Evolutionary conservation across 2,329 filamentous ascomycete genomes (phyloP).

Genomic region (Aspergillus sp.): DNA sequence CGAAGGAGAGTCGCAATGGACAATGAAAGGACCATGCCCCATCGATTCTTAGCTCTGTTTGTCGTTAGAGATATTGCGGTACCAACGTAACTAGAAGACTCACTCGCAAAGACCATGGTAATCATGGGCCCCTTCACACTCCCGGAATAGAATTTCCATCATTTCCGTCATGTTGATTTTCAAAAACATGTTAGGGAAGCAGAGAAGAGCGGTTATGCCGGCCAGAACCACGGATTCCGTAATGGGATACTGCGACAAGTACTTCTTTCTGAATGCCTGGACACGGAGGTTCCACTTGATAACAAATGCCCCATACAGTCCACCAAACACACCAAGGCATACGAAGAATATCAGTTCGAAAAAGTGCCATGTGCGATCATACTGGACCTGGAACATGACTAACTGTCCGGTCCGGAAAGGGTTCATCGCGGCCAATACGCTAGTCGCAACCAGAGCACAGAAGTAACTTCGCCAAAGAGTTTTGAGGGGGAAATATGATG

Average conservation of each 20-base stretch:
- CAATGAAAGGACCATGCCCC: slow-evolving; percentile 71
- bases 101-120: slow-evolving; percentile 85
- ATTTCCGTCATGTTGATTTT: slow-evolving; percentile 98
- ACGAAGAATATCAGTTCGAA: slow-evolving; percentile 94
- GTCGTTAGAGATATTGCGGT: slow-evolving; percentile 13
- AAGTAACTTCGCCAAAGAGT: slow-evolving; percentile 98
- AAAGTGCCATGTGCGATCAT: slow-evolving; percentile 95
- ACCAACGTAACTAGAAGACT: slow-evolving; percentile 18
- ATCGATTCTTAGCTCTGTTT: slow-evolving; percentile 56
- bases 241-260: slow-evolving; percentile 74
- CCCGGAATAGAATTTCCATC: slow-evolving; percentile 95
- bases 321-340: slow-evolving; percentile 84
- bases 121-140: slow-evolving; percentile 82
- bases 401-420: slow-evolving; percentile 94
- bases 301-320: slow-evolving; percentile 89
- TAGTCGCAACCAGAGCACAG: slow-evolving; percentile 89
- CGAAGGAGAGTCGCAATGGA: slow-evolving; percentile 73
- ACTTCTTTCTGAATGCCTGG: slow-evolving; percentile 90
- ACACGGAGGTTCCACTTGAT: slow-evolving; percentile 95
- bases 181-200: slow-evolving; percentile 92
- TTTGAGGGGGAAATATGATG: slow-evolving; percentile 90
- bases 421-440: slow-evolving; percentile 90
- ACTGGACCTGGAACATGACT: slow-evolving; percentile 98
- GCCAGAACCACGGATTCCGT: slow-evolving; percentile 81
- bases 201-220: slow-evolving; percentile 78